A percentile compares a stretch with the other conserved stretches of the same genome.
Evolutionary conservation across 805 yeast genomes (phyloP).

Genomic region (Cyberlindnera misumaiensis): DNA sequence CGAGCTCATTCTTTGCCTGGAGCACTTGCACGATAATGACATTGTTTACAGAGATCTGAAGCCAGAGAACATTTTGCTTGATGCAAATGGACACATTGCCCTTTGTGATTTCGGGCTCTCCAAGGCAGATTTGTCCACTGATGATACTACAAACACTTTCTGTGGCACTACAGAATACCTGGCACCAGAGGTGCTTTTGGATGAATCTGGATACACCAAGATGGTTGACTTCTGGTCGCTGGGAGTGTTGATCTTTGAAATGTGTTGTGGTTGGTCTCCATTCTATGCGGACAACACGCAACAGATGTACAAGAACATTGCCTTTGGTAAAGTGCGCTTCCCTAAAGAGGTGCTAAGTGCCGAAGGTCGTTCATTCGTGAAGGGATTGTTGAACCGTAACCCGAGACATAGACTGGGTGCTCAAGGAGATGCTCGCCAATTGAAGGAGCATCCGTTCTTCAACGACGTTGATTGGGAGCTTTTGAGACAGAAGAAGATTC

Average conservation of each 20-base stretch:
- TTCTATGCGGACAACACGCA: constrained; percentile 97
- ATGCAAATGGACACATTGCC: constrained; percentile 96
- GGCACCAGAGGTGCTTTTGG: constrained; percentile 93
- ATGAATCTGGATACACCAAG: constrained; percentile 94
- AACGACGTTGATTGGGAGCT: constrained; percentile 86
- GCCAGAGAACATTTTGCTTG: constrained; percentile 92
- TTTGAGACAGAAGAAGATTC: constrained; percentile 69
- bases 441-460: constrained; percentile 88
- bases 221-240: constrained; percentile 99
- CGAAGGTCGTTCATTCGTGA: constrained; percentile 93
- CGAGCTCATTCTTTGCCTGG: constrained; percentile 86
- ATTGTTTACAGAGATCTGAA: constrained; percentile 95
- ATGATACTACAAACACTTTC: constrained; percentile 88
- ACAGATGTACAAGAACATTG: constrained; percentile 98
- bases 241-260: constrained; percentile 94
- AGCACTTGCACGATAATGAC: constrained; percentile 91
- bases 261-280: constrained; percentile 99
- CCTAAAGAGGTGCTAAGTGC: constrained; percentile 92
- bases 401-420: constrained; percentile 95
- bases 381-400: constrained; percentile 89
- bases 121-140: constrained; percentile 80
- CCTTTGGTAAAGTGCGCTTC: constrained; percentile 95
- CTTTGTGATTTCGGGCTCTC: constrained; percentile 96
- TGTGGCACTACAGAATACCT: constrained; percentile 98
- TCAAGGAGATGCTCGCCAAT: constrained; percentile 83